Conservation (phyloP, 2,329 filamentous ascomycete genomes). For the Decorospora gaudefroyi region DNA sequence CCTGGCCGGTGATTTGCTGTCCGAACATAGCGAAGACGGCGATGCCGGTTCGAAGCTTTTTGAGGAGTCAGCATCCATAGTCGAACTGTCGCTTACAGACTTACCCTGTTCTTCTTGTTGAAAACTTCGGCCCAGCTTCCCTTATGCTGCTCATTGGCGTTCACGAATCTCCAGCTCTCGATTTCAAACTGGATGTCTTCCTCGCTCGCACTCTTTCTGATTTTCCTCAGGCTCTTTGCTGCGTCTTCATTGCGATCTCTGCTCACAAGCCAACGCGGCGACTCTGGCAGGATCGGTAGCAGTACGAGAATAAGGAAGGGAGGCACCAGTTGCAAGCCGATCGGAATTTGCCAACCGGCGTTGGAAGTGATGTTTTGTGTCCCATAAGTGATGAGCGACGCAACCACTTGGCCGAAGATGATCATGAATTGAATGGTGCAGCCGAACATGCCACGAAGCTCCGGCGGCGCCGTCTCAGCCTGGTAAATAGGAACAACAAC, state of each 20-base stretch:
- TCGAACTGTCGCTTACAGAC: too few relatives aligned
- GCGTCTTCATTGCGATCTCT: constrained; percentile 51
- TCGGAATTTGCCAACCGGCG: constrained; percentile 8
- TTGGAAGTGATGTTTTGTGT: constrained; percentile 8
- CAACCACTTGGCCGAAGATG: constrained; percentile 7
- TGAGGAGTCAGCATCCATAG: too few relatives aligned
- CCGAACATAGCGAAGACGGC: too few relatives aligned
- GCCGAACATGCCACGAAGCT: constrained; percentile 13
- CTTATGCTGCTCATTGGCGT: too few relatives aligned
- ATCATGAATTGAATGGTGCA: constrained; percentile 12
- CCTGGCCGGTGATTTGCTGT: too few relatives aligned
- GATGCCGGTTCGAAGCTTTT: too few relatives aligned
- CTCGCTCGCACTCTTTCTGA: constrained; percentile 9
- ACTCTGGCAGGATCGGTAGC: constrained; percentile 37
- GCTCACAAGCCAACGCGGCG: constrained; percentile 22
- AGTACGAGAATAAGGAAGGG: constrained; percentile 4
- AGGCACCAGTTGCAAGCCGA: constrained; percentile 11
- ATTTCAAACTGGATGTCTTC: constrained; percentile 1
- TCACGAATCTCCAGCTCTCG: too few relatives aligned
- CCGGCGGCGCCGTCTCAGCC: constrained; percentile 20
- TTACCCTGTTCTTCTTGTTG: too few relatives aligned
- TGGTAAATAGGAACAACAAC: constrained; percentile 22
- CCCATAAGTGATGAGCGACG: constrained; percentile 4
- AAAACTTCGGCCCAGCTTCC: too few relatives aligned
- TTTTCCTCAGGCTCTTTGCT: not conserved